These are phyloP conservation scores for Nicotiana otophora DNA, from an alignment of 257 asterid species.

Conservation along the genomic window DNA sequence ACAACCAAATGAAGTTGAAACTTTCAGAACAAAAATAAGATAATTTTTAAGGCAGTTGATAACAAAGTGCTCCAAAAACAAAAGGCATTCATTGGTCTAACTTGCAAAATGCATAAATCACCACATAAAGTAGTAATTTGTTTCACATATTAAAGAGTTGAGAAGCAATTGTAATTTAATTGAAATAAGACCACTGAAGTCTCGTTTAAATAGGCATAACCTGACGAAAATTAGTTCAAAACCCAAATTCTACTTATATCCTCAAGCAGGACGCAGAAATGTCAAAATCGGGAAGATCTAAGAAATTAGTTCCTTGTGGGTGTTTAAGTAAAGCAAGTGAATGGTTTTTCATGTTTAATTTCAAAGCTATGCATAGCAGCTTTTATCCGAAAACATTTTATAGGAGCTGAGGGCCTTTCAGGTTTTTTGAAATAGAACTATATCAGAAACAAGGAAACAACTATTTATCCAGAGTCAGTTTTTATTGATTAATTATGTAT, in stretches of 20 bases:
- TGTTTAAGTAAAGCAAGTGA: neutral
- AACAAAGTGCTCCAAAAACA: neutral
- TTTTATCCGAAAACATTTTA: neutral
- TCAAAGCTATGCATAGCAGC: neutral
- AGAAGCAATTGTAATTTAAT: neutral
- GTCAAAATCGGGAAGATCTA: neutral
- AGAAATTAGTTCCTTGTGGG: neutral
- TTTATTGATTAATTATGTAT: neutral
- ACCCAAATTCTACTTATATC: neutral
- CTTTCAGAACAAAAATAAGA: slow-evolving; percentile 6
- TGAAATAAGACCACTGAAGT: neutral
- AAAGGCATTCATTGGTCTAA: neutral
- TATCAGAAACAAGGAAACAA: neutral
- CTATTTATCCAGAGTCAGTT: neutral
- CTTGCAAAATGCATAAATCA: neutral
- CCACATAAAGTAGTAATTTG: neutral
- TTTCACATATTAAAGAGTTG: neutral
- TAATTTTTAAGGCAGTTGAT: neutral
- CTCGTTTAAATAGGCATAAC: neutral
- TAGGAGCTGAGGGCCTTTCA: neutral
- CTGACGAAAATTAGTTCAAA: neutral
- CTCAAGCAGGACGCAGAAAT: neutral
- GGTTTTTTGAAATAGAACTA: neutral
- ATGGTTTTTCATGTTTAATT: neutral
- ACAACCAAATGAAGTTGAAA: slow-evolving; percentile 10